Evolutionary conservation across 441 rosid genomes (phyloP).

Genomic region (Geranium incanum): DNA sequence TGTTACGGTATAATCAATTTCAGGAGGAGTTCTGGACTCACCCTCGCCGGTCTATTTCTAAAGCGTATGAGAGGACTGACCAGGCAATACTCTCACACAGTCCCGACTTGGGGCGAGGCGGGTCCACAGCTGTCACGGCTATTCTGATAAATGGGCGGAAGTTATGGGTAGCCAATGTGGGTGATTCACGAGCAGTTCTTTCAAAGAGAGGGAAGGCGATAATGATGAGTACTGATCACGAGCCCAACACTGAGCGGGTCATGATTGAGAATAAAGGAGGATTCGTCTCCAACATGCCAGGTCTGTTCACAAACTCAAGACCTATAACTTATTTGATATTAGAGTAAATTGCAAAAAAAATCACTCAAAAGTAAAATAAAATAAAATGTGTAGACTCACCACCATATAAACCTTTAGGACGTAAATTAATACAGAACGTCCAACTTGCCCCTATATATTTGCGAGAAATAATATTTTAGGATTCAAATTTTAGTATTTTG

Average conservation of each 20-base stretch:
- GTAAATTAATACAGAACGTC: too few relatives aligned
- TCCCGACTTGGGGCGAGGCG: slow-evolving; percentile 57
- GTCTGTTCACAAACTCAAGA: slow-evolving; percentile 19
- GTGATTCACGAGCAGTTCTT: slow-evolving; percentile 62
- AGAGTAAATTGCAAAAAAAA: too few relatives aligned
- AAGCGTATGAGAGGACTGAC: slow-evolving; percentile 57
- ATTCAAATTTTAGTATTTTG: too few relatives aligned
- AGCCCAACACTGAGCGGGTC: slow-evolving; percentile 49
- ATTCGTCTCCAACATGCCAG: slow-evolving; percentile 67
- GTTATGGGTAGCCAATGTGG: slow-evolving; percentile 58
- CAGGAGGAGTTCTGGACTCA: slow-evolving; percentile 63
- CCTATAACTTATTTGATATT: too few relatives aligned
- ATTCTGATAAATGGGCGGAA: slow-evolving; percentile 47
- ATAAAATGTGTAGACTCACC: too few relatives aligned
- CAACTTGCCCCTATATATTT: too few relatives aligned
- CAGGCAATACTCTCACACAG: slow-evolving; percentile 47
- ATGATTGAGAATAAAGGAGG: slow-evolving; percentile 59
- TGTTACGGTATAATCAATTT: slow-evolving; percentile 4
- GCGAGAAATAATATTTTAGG: too few relatives aligned
- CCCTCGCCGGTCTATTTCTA: slow-evolving; percentile 39
- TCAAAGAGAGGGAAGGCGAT: slow-evolving; percentile 39
- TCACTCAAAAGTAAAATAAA: too few relatives aligned
- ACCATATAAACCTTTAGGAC: too few relatives aligned
- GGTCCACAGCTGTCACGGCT: slow-evolving; percentile 68
- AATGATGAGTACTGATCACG: slow-evolving; percentile 55